Evolutionary conservation across 441 rosid genomes (phyloP).

Genomic region (Metrosideros polymorpha): DNA sequence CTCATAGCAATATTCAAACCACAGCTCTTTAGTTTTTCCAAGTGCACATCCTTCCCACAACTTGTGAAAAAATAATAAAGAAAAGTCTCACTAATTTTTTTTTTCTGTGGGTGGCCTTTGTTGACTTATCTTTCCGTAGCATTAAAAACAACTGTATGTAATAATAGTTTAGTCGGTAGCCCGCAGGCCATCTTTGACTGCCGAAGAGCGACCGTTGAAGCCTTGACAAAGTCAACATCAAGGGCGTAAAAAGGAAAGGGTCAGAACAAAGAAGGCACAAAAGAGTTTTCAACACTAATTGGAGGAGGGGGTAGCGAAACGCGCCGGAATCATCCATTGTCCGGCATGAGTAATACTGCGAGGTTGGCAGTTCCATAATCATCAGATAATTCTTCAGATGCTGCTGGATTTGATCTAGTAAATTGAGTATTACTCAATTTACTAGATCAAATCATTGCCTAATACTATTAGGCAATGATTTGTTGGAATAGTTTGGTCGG

Average conservation of each 20-base stretch:
- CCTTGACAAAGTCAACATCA: background rate
- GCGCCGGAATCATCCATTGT: background rate
- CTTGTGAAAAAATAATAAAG: background rate
- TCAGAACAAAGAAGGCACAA: background rate
- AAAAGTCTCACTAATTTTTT: background rate
- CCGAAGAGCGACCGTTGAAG: background rate
- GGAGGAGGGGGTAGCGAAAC: background rate
- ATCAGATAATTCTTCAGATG: background rate
- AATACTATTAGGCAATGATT: background rate
- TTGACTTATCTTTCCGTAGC: background rate
- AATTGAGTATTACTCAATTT: too few species aligned
- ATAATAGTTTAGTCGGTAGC: fast-evolving
- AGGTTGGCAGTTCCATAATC: background rate
- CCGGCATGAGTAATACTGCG: background rate
- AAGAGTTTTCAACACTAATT: fast-evolving
- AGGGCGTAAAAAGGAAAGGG: too few species aligned
- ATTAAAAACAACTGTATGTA: background rate
- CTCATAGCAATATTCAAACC: background rate
- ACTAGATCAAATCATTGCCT: too few species aligned
- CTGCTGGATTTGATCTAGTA: background rate
- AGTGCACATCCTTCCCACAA: background rate
- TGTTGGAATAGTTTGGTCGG: background rate
- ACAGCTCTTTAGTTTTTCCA: background rate
- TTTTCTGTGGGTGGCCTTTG: background rate
- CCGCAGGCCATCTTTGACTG: background rate